A percentile compares a stretch with the other conserved stretches of the same genome.
These are phyloP conservation scores for Fusarium torulosum DNA, from an alignment of 2,329 filamentous ascomycete species.

Conservation along the genomic window DNA sequence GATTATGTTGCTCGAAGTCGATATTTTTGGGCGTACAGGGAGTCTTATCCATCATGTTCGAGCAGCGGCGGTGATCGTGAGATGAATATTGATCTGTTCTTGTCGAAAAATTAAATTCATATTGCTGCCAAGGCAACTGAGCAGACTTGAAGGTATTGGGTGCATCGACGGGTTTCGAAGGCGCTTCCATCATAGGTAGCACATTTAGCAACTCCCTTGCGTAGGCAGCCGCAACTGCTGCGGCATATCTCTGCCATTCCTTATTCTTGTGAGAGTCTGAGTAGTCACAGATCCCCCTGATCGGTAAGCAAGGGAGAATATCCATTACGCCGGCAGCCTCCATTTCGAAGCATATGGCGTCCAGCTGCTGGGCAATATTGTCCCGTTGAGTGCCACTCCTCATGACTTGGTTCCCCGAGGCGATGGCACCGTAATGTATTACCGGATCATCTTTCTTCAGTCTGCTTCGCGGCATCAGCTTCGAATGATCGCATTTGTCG, in stretches of 20 bases:
- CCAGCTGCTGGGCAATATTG: accelerated
- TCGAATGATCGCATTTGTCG: background rate
- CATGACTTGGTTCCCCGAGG: background rate
- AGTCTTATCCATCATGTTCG: too few relatives aligned
- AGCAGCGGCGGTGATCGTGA: too few relatives aligned
- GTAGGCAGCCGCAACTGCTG: background rate
- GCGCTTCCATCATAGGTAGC: too few relatives aligned
- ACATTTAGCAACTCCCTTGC: background rate
- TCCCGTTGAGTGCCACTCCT: accelerated
- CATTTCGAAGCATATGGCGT: background rate
- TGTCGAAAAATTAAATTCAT: too few relatives aligned
- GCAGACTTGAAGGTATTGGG: too few relatives aligned
- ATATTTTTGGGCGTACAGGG: too few relatives aligned
- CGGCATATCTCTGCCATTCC: background rate
- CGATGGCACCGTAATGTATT: background rate
- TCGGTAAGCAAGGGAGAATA: background rate
- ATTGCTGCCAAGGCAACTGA: too few relatives aligned
- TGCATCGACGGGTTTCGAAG: too few relatives aligned
- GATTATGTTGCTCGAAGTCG: too few relatives aligned
- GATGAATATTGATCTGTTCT: too few relatives aligned
- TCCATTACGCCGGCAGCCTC: background rate
- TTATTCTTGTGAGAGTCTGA: background rate
- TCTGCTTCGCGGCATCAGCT: background rate
- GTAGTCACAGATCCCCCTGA: background rate
- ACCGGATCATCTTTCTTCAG: accelerated